These are phyloP conservation scores for Pouteria campechiana DNA, from an alignment of 179 eudicot genomes.

Conservation along the genomic window DNA sequence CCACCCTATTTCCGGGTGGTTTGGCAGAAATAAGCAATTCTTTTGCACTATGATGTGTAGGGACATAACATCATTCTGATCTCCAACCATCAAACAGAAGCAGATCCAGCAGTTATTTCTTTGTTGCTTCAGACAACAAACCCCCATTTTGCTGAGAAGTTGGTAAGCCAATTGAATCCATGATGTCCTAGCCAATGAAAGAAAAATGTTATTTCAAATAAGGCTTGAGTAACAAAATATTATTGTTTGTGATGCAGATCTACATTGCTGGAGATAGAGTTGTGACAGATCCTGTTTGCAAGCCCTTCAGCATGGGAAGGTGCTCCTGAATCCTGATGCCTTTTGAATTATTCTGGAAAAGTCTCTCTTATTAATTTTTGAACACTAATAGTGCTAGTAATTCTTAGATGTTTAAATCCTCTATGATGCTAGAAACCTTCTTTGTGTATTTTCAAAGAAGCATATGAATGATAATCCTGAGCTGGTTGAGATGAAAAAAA, in stretches of 20 bases:
- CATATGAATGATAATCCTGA: conserved; percentile 90
- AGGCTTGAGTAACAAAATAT: conserved; percentile 11
- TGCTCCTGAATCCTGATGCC: conserved; percentile 14
- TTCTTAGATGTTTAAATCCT: no score
- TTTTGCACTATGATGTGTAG: conserved; percentile 26
- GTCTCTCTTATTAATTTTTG: no score
- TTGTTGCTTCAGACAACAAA: conserved; percentile 68
- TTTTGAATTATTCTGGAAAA: no score
- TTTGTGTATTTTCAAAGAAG: conserved; percentile 93
- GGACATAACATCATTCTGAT: conserved; percentile 88
- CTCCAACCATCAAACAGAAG: conserved; percentile 96
- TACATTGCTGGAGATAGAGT: conserved; percentile 97
- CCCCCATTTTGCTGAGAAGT: conserved; percentile 59
- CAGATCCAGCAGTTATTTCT: conserved; percentile 94
- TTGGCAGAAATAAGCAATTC: conserved; percentile 4
- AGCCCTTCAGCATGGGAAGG: conserved; percentile 99
- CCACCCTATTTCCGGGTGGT: no score
- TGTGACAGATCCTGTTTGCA: conserved; percentile 91
- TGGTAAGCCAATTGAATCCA: conserved; percentile 28
- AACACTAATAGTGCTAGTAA: no score
- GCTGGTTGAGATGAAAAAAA: conserved; percentile 79
- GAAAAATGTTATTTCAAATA: conserved; percentile 4
- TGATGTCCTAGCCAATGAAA: neutral
- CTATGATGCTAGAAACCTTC: conserved; percentile 63
- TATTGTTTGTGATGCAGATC: conserved; percentile 43